Base-by-base conservation (phyloP, 1,284 basidiomycete genomes). In the Moesziomyces sp. region DNA sequence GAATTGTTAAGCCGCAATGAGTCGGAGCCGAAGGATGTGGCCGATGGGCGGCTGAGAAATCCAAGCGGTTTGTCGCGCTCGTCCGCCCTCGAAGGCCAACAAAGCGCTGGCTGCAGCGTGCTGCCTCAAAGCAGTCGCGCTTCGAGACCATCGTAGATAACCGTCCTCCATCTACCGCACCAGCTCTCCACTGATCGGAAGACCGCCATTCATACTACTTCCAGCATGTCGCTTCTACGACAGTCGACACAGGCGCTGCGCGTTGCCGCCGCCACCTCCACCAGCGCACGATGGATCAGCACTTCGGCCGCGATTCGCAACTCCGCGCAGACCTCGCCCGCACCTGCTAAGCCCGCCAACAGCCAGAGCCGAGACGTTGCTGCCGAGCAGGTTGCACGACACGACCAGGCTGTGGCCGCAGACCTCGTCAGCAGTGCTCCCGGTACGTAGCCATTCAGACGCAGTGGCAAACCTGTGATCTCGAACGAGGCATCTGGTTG, bases 361-460 rank as follows among this genome's bases (percentile, higher is more conserved):
- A 65, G 58, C 57, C 55, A 65, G 52, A 51, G 51, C 43, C 72
- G 76, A 40, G 68, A 78, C 34, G 71, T 78, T 35, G 52, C 77
- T 44, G 68, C 74, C 46, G 79, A 80, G 57, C 79, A 79, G 59
- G 51, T 72, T 24, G 47, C 70, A 46, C 63, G 79, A 16, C 64
- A 76, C 34, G 58, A 67, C 38, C 54, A 59, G 24, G 62, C 77
- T 13, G 66, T 75, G 18, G 44, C 70, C 14, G 77, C 79, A 13
- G 76, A 81, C 45, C 55, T 77, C 5, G 49, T 78, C 53, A 79
- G 74, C 65, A 64, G 70, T 56, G 79, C 79, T 50, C 79, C 79
- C 47, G 43, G 77, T 79, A 64, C 44, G 77, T 77, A 28, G 26
- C 3, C 18, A 19, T 8, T 18, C 28, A 30, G 16, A 40, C n/a